Base-by-base conservation (phyloP, 495 filamentous ascomycete genomes). In the Penicillium canescens region DNA sequence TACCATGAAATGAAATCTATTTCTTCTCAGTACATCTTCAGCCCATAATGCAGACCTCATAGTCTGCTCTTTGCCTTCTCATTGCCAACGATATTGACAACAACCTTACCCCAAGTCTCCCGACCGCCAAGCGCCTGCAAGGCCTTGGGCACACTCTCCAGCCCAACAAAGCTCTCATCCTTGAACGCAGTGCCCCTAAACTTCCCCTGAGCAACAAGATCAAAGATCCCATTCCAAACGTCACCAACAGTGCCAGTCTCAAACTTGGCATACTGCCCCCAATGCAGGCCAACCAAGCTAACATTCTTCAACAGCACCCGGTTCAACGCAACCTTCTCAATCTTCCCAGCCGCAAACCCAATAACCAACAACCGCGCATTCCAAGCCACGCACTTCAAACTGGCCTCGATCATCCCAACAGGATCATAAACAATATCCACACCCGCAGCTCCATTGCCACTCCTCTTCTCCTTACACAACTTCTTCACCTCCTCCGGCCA, bases 61-160 rank as follows among this genome's bases (percentile, higher is more conserved):
- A 82, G 57, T 66, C 76, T 81, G 47, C 74, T 87, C 65, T 73
- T 76, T 4, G 77, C 75, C 41, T 61, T 57, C 50, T 70, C 68
- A 26, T 83, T 78, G 52, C 92, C 87, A n/a, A 87, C 83, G 23
- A 98, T 79, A 70, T 89, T 88, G 3, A 97, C 88, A 1, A 98
- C 90, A 2, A 97, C 93, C 80, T 98, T 98, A 0, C 93, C 93
- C 93, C 93, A 98, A 0, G 90, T 96, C 60, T 87, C 90, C 41
- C 93, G 75, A 13, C 81, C 80, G 0, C 89, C 92, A 36, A 98
- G 73, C 13, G 86, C 86, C 65, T 86, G 75, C 62, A 98, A 70
- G 0, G 93, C 93, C 49, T 81, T 80, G 0, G 87, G 84, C 16
- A 98, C 82, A 51, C 78, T 84, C 66, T 96, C 90, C 51, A 98